Conservation (phyloP, 2,329 filamentous ascomycete genomes). For the Sphaceloma murrayae region DNA sequence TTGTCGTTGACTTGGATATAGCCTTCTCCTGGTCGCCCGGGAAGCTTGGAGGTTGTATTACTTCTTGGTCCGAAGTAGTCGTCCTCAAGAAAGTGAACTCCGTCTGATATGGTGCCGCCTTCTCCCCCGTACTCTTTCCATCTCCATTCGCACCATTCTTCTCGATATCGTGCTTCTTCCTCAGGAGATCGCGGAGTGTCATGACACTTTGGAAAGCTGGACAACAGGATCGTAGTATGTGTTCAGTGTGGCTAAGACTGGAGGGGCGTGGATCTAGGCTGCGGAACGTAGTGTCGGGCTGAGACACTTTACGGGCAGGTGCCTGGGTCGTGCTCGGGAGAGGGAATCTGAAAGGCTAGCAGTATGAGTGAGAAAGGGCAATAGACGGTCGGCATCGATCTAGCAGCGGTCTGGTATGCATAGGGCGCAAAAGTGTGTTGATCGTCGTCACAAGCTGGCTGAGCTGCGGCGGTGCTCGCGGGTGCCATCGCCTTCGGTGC, state of each 20-base stretch:
- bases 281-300: neutral
- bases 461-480: slow-evolving; percentile 5
- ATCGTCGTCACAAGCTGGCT: slow-evolving; percentile 11
- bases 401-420: too few species aligned
- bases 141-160: neutral
- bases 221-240: too few species aligned
- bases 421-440: too few species aligned
- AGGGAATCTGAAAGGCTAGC: too few species aligned
- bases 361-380: neutral
- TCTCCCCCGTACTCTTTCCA: slow-evolving; percentile 7
- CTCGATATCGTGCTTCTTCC: slow-evolving; percentile 16
- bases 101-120: slow-evolving; percentile 25
- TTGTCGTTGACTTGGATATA: neutral
- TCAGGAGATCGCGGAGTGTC: slow-evolving; percentile 13
- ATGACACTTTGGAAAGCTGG: too few species aligned
- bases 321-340: too few species aligned
- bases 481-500: too few species aligned
- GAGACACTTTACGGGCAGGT: too few species aligned
- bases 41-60: slow-evolving; percentile 59
- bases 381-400: neutral
- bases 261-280: too few species aligned
- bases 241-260: too few species aligned
- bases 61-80: slow-evolving; percentile 70
- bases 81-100: slow-evolving; percentile 78
- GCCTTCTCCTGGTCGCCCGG: slow-evolving; percentile 32